phyloP scores from a whole-genome alignment of 2,329 filamentous ascomycete species.

The Aureobasidium pullulans region DNA sequence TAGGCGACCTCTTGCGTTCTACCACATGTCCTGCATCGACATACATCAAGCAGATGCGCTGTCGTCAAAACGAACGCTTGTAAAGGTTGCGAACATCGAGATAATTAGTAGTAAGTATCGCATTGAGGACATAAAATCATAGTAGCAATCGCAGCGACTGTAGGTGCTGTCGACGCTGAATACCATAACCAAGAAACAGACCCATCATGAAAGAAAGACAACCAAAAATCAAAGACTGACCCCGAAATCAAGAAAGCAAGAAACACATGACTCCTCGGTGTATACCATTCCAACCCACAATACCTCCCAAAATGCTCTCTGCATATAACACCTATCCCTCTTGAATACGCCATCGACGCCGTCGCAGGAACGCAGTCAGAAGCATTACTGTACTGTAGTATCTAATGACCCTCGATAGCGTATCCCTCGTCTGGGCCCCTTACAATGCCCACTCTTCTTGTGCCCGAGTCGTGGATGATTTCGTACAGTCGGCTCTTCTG shows the following conservation, averaged over 20 bases:
- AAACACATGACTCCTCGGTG: background rate
- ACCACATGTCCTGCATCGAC: background rate
- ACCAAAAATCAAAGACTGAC: background rate
- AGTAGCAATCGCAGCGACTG: background rate
- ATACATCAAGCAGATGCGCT: background rate
- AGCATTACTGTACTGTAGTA: background rate
- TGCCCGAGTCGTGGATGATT: constrained; percentile 58
- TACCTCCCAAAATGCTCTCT: background rate
- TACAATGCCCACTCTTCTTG: constrained; percentile 11
- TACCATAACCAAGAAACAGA: background rate
- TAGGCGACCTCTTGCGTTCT: background rate
- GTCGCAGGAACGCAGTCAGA: constrained; percentile 8
- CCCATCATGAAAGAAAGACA: background rate
- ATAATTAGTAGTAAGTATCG: background rate
- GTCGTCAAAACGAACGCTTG: background rate
- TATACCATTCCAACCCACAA: background rate
- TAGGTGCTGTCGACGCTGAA: background rate
- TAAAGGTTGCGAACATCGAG: no score
- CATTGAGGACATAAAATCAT: background rate
- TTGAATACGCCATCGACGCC: constrained; percentile 6
- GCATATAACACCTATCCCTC: background rate
- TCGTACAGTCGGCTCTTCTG: constrained; percentile 82
- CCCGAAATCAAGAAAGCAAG: background rate
- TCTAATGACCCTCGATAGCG: constrained; percentile 17
- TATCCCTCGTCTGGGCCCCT: constrained; percentile 14